Evolutionary conservation across 73 alveolate genomes (phyloP).

Genomic region (Stentor roeselii): DNA sequence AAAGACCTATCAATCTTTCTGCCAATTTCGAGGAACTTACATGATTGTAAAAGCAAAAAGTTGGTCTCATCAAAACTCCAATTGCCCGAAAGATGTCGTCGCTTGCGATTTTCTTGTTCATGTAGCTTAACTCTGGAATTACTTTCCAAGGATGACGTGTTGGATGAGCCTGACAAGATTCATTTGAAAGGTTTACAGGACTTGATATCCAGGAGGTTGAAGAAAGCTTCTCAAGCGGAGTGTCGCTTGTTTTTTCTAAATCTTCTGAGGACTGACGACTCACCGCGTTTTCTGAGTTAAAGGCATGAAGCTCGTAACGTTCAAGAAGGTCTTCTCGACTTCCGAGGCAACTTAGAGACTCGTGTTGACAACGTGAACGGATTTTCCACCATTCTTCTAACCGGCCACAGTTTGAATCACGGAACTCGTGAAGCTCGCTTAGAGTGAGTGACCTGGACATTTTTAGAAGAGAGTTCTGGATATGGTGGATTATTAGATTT

Average conservation of each 20-base stretch:
- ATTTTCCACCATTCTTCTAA: neutral
- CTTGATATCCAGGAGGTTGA: neutral
- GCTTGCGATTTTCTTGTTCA: slow-evolving; percentile 21
- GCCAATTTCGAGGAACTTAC: neutral
- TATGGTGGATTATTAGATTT: no score
- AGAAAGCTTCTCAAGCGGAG: slow-evolving; percentile 3
- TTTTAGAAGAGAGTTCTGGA: no score
- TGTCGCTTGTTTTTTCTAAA: slow-evolving; percentile 17
- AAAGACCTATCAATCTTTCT: slow-evolving; percentile 18
- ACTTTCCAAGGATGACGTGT: slow-evolving; percentile 28
- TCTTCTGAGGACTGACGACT: neutral
- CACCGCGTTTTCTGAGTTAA: slow-evolving; percentile 24
- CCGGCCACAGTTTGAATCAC: neutral
- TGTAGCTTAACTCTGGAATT: slow-evolving; percentile 9
- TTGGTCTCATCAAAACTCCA: slow-evolving; percentile 29
- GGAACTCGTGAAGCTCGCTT: no score
- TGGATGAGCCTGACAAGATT: neutral
- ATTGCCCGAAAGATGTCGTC: slow-evolving; percentile 27
- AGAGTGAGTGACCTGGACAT: no score
- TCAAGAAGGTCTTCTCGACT: slow-evolving; percentile 20
- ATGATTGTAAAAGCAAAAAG: slow-evolving; percentile 27
- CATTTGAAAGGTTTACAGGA: neutral
- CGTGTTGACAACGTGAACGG: slow-evolving; percentile 2
- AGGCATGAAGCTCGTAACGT: neutral
- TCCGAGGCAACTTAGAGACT: neutral